phyloP scores from a whole-genome alignment of 192 early-diverging fungal genomes.

The Oehlia diaphana region DNA sequence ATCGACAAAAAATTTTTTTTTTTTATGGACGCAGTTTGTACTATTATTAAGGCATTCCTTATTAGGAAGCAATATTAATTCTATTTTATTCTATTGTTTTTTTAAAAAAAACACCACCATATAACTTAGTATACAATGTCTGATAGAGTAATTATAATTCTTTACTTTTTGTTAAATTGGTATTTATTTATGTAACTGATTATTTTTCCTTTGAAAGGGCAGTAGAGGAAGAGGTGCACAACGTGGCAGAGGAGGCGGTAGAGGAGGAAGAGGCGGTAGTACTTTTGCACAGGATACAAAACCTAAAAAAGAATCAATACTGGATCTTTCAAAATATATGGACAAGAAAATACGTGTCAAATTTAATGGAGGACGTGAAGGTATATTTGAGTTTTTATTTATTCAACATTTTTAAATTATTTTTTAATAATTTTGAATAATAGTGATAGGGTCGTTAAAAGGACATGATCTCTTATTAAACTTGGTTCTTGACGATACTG shows the following conservation, averaged over 20 bases:
- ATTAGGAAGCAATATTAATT: background rate
- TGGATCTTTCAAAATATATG: conserved; percentile 92
- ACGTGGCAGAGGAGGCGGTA: conserved; percentile 49
- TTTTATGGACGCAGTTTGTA: too few species aligned
- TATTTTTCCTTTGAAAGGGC: background rate
- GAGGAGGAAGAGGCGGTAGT: conserved; percentile 43
- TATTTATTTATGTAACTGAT: background rate
- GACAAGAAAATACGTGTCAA: conserved; percentile 91
- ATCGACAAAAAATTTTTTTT: too few species aligned
- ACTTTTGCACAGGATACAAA: conserved; percentile 53
- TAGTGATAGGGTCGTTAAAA: conserved; percentile 89
- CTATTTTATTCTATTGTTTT: background rate
- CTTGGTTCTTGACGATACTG: conserved; percentile 91
- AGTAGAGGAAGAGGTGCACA: conserved; percentile 41
- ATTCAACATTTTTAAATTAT: background rate
- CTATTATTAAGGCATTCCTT: background rate
- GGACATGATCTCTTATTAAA: conserved; percentile 93
- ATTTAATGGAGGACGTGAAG: conserved; percentile 92
- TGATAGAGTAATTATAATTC: background rate
- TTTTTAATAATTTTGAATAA: background rate
- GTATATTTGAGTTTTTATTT: conserved; percentile 42
- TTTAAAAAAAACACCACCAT: background rate
- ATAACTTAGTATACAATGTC: background rate
- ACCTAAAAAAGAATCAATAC: conserved; percentile 85
- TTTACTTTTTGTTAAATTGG: background rate